Evolutionary conservation across 768 basidiomycete genomes (phyloP), one percentile per base, ranked within the genome.

Genomic region (Phylloporus arenicola): DNA sequence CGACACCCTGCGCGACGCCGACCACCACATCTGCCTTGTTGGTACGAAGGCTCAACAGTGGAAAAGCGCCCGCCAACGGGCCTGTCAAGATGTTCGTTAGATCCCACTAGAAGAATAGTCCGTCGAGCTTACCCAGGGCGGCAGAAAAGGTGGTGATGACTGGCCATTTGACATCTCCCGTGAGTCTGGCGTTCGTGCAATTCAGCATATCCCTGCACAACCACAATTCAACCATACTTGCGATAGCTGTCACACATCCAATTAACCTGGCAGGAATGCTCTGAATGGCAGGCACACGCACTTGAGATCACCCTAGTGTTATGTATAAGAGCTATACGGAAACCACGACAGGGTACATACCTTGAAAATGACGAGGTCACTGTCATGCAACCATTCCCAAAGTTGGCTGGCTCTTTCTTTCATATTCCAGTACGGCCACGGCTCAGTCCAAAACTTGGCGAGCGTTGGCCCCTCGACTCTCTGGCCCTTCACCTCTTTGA

Each of bases 21-120:
- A 90, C 91, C 6, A 84, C 87, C 2, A 96, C 92, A 62, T 97
- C 93, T 0, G 95, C 95, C 67, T 99, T 99, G 74, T 87, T 91
- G 1, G 95, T 98, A 16, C 95, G 79, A 51, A 97, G 70, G 61
- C 89, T 91, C 22, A 97, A 70, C 8, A 96, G 63, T 0, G 88
- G 86, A 70, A 95, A 88, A 9, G 83, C 72, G 1, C 88, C 87
- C 0, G 81, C 80, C 10, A 97, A 68, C 2, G 89, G 88, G 5
- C 92, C 90, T 84, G 57, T 45, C 25, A 22, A 60, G 0, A 20
- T 3, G 6, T 16, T 12, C 43, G 6, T 17, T 17, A 57, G 51
- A 45, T 38, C 17, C 22, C 22, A n/a, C 14, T n/a, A 8, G 4
- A 20, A 3, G 2, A 27, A 48, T 50, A n/a, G 25, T 47, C 24